Evolutionary conservation across 2,329 filamentous ascomycete genomes (phyloP), one percentile per base, ranked within the genome.

Genomic region (Passalora sequoiae): DNA sequence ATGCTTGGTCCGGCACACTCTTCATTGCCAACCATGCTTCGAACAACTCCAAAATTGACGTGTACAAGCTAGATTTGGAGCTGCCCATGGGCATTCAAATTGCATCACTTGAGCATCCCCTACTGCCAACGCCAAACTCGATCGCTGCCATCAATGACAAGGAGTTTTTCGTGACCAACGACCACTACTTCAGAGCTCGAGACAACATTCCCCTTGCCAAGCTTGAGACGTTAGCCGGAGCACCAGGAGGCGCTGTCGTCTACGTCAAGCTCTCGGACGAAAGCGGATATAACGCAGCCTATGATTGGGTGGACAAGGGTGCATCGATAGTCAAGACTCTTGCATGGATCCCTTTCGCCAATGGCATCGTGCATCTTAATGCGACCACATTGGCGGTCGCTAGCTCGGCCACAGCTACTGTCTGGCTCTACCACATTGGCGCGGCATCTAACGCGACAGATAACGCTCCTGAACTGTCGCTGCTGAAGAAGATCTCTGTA

Each of bases 11-110:
- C 8, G 58, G 60, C 3, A 66, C 58, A 0, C 56, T 72, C 6
- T 67, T 66, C 40, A 59, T 69, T 10, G 58, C 64, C 40, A 71
- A 69, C 46, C 67, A 71, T 51, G 61, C 63, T 3, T 58, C 56
- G 0, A 38, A 55, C 1, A 62, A 62, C 32, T 59, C 64, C 6
- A 50, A 46, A 1, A 50, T 68, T 38, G 64, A 67, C 31, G 32
- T 66, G 39, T 69, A 70, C 57, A 46, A 48, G 12, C 41, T 69
- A 8, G 55, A 58, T 6, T 24, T 59, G 1, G 28, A 48, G 6
- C 36, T 55, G 4, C 39, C 33, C 3, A 53, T 56, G 4, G 60
- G 63, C 2, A 62, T 50, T 0, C 58, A 65, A 30, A 43, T 63
- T 1, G 38, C 49, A 3, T 65, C 60, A 1, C 46, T 69, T 29